Evolutionary conservation across 2,329 filamentous ascomycete species (phyloP).

Genomic region (Thielaviopsis populi): DNA sequence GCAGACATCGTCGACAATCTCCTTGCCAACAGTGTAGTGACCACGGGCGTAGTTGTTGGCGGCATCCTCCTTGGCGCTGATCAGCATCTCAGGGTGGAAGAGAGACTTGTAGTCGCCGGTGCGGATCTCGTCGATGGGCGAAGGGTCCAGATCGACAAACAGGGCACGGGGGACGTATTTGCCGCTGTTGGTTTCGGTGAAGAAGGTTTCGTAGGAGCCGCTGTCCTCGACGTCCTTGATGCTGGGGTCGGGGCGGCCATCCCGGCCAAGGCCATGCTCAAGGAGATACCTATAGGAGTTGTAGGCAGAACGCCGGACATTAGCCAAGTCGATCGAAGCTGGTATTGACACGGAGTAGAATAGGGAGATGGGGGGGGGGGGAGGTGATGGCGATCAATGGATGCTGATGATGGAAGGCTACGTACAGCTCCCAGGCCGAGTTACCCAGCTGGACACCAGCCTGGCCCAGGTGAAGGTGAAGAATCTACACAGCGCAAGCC

Average conservation of each 20-base stretch:
- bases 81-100: slow-evolving; percentile 57
- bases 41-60: slow-evolving; percentile 66
- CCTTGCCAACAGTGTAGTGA: slow-evolving; percentile 63
- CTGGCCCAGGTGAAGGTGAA: slow-evolving; percentile 51
- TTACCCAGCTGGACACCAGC: slow-evolving; percentile 61
- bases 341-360: not conserved
- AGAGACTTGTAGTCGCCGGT: slow-evolving; percentile 52
- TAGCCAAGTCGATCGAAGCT: not conserved
- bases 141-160: slow-evolving; percentile 59
- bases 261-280: slow-evolving; percentile 52
- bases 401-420: slow-evolving; percentile 20
- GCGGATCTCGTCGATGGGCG: slow-evolving; percentile 59
- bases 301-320: not conserved
- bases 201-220: slow-evolving; percentile 58
- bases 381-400: not conserved
- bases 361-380: not conserved
- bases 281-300: slow-evolving; percentile 45
- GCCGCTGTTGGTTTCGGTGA: slow-evolving; percentile 55
- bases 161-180: slow-evolving; percentile 60
- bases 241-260: slow-evolving; percentile 49
- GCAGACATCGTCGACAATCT: slow-evolving; percentile 57
- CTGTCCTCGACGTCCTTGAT: slow-evolving; percentile 43
- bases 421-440: slow-evolving; percentile 63
- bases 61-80: slow-evolving; percentile 63
- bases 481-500: slow-evolving; percentile 30